Evolutionary conservation across 2,329 filamentous ascomycete genomes (phyloP), one percentile per base, ranked within the genome.

Genomic region (Diaporthe velutina): DNA sequence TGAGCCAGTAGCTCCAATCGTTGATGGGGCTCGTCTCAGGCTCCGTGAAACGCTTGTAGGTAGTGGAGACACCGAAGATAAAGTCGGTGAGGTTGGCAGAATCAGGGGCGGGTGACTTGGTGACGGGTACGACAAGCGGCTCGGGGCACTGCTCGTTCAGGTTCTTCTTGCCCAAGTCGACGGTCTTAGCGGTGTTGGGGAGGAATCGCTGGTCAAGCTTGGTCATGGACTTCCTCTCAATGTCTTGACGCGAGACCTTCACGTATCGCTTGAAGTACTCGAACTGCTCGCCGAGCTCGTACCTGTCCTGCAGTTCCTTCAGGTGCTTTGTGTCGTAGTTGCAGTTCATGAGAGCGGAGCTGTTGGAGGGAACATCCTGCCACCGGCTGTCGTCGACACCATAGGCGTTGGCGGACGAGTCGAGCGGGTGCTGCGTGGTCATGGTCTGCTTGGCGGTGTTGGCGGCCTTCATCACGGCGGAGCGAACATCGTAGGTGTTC

Each of bases 1-100:
- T 91, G 75, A 91, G 83, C 89, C 89, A 91, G 80, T 88, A 90
- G 7, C 87, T 85, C 90, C 90, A 91, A 79, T 91, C 89, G 76
- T 88, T 87, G 68, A 90, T 86, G 0, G 89, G 88, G 70, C 84
- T 88, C 3, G 87, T 90, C 71, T 85, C 84, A 0, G 85, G 82
- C 76, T 89, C 86, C 78, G 83, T 88, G 78, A 91, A 88, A 73
- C 89, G 84, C 77, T 87, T 84, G 82, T 88, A 90, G 3, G 89
- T 90, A 12, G 89, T 91, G 1, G 89, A 91, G 7, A 91, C 88
- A 54, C 89, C 89, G 76, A 91, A 91, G 80, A 91, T 87, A 80
- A 90, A 89, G 75, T 90, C 88, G 50, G 88, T 88, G 15, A 88
- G 85, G 75, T 91, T 88, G 73, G 87, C 89, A 1, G 85, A 86